Evolutionary conservation across 805 yeast genomes (phyloP).

Genomic region (Kodamaea laetipori): DNA sequence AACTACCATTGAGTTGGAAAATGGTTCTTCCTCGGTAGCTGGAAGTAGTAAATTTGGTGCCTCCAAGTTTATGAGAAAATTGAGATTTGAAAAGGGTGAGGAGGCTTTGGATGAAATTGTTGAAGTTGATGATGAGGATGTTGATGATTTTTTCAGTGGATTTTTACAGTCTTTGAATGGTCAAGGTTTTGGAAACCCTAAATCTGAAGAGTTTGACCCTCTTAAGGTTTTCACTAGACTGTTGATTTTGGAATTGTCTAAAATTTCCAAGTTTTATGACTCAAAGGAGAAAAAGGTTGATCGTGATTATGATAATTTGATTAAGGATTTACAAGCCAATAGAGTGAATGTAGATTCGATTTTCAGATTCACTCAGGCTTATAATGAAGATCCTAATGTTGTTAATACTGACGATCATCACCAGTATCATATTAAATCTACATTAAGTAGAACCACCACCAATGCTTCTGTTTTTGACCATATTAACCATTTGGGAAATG

Average conservation of each 20-base stretch:
- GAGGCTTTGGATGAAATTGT: slow-evolving; percentile 8
- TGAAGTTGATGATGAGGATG: slow-evolving; percentile 10
- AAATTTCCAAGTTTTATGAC: slow-evolving; percentile 55
- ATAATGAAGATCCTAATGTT: slow-evolving; percentile 18
- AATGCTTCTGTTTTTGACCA: slow-evolving; percentile 31
- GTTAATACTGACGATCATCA: slow-evolving; percentile 23
- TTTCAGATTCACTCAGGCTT: slow-evolving; percentile 28
- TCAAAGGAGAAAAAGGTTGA: slow-evolving; percentile 49
- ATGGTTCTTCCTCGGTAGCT: slow-evolving; percentile 7
- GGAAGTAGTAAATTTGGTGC: slow-evolving; percentile 15
- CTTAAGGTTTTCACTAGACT: slow-evolving; percentile 48
- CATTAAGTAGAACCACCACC: slow-evolving; percentile 25
- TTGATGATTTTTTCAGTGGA: neutral
- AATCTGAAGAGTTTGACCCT: slow-evolving; percentile 22
- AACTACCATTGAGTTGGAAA: slow-evolving; percentile 8
- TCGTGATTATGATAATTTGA: slow-evolving; percentile 42
- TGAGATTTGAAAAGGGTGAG: slow-evolving; percentile 18
- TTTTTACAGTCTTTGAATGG: neutral
- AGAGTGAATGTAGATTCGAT: slow-evolving; percentile 29
- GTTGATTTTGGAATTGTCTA: slow-evolving; percentile 50
- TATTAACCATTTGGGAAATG: slow-evolving; percentile 30
- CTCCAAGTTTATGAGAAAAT: slow-evolving; percentile 19
- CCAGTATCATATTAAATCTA: slow-evolving; percentile 21
- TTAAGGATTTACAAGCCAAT: slow-evolving; percentile 32
- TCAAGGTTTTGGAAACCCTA: slow-evolving; percentile 1